Percentiles rank a stretch among this genome's conserved stretches.
Conservation (phyloP, 129 eudicot genomes). For the Chrysanthemum lavandulifolium region DNA sequence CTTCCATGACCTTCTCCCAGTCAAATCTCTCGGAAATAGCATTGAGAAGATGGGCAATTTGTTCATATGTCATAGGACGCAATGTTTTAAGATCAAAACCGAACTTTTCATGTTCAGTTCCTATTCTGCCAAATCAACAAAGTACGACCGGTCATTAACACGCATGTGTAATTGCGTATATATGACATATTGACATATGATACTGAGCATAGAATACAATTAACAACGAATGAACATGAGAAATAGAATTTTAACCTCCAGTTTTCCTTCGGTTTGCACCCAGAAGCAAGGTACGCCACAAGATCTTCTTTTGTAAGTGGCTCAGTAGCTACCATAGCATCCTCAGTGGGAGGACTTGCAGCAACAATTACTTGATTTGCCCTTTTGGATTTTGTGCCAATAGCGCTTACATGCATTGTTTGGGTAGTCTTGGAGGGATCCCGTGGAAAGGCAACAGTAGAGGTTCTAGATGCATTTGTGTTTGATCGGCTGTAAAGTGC, state of each 20-base stretch:
- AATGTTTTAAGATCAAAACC: constrained; percentile 84
- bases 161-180: neutral
- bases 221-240: neutral
- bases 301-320: constrained; percentile 95
- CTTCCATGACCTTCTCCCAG: constrained; percentile 98
- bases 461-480: constrained; percentile 37
- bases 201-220: neutral
- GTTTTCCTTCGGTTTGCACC: constrained; percentile 94
- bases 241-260: constrained; percentile 74
- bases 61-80: constrained; percentile 85
- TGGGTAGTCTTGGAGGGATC: constrained; percentile 35
- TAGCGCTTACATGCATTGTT: constrained; percentile 30
- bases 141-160: constrained; percentile 8
- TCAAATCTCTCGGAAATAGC: constrained; percentile 97
- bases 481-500: constrained; percentile 28
- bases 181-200: neutral
- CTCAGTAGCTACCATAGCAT: constrained; percentile 65
- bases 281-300: constrained; percentile 86
- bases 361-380: constrained; percentile 64
- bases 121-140: constrained; percentile 66
- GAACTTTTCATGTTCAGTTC: constrained; percentile 98
- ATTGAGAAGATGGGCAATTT: constrained; percentile 81
- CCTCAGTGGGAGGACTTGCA: constrained; percentile 97
- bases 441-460: constrained; percentile 29
- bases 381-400: constrained; percentile 31